A percentile compares a stretch with the other conserved stretches of the same genome.
Conservation (phyloP, 441 rosid species). For the Populus hybrid region DNA sequence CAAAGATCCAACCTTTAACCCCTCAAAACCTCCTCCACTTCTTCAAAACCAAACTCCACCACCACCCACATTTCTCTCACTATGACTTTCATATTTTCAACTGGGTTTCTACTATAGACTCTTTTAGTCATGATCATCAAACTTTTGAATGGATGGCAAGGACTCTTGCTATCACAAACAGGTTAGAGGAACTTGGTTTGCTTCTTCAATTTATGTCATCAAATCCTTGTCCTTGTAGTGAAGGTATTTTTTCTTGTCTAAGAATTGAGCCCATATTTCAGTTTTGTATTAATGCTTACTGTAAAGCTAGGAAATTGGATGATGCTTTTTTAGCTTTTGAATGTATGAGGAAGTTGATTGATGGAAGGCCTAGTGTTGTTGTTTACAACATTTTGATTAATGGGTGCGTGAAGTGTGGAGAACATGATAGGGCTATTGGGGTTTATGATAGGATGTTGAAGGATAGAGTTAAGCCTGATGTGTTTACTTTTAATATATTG, state of each 20-base stretch:
- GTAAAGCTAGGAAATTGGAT: slow-evolving; percentile 56
- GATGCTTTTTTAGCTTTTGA: slow-evolving; percentile 57
- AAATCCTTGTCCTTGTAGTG: slow-evolving; percentile 74
- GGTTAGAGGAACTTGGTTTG: slow-evolving; percentile 45
- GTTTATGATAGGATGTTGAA: slow-evolving; percentile 58
- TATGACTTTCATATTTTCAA: slow-evolving; percentile 70
- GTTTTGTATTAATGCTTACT: slow-evolving; percentile 49
- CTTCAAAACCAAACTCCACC: slow-evolving; percentile 69
- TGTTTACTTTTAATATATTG: slow-evolving; percentile 64
- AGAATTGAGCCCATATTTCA: slow-evolving; percentile 57
- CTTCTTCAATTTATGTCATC: slow-evolving; percentile 61
- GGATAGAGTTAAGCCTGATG: slow-evolving; percentile 70
- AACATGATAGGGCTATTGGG: slow-evolving; percentile 44
- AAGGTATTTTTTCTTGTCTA: slow-evolving; percentile 87
- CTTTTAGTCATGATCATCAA: slow-evolving; percentile 79
- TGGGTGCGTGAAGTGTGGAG: slow-evolving; percentile 58
- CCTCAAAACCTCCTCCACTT: slow-evolving; percentile 53
- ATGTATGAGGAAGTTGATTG: slow-evolving; percentile 63
- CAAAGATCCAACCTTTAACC: slow-evolving; percentile 44
- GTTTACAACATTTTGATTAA: slow-evolving; percentile 64
- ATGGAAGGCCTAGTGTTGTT: slow-evolving; percentile 53
- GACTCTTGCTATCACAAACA: slow-evolving; percentile 64
- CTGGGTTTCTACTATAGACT: slow-evolving; percentile 72
- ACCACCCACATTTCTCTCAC: slow-evolving; percentile 68
- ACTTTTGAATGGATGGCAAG: slow-evolving; percentile 79